Base-by-base conservation (phyloP, 768 basidiomycete genomes). In the Tephrocybe sp. region DNA sequence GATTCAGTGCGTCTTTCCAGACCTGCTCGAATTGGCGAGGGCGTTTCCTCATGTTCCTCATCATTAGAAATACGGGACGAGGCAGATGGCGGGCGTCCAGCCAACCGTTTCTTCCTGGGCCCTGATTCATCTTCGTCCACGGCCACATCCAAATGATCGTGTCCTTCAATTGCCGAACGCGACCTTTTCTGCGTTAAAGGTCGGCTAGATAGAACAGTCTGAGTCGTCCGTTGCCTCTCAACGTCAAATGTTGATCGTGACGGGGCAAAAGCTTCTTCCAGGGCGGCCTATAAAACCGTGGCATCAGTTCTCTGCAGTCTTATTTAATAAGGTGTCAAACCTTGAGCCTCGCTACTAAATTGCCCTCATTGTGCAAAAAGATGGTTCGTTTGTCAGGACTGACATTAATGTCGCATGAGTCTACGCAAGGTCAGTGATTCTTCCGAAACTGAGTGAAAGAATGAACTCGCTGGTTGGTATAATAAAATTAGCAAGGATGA, bases 301-400 rank as follows among this genome's bases (percentile, higher is more conserved):
- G n/a, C 14, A 16, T 38, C 36, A 41, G 19, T 20, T 22, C 6
- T 9, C 7, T 17, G 19, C 17, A 22, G 3, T 4, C 20, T 23
- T 31, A 17, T 16, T 2, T 11, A 20, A 6, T 4, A 2, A 10
- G 30, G 9, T 3, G 35, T 30, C 66, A 12, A 48, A 92, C 92
- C 72, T 90, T 94, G 35, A 98, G 75, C 0, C 85, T 82, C 2
- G 79, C 69, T 0, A 98, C 76, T 14, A 99, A 68, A 53, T 87
- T 87, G 10, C 74, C 76, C 65, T 99, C 96, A 64, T 85, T 85
- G 59, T 98, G 93, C 10, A 99, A 62, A 45, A 97, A 85, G 33
- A 98, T 88, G 0, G 92, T 95, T n/a, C 96, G 79, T 63, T 98
- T 99, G 71, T 98, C 97, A 0, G 97, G 96, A 54, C 85, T 91